A percentile compares a stretch with the other conserved stretches of the same genome.
phyloP scores from a whole-genome alignment of 441 rosid genomes.

The Adansonia gregorii region DNA sequence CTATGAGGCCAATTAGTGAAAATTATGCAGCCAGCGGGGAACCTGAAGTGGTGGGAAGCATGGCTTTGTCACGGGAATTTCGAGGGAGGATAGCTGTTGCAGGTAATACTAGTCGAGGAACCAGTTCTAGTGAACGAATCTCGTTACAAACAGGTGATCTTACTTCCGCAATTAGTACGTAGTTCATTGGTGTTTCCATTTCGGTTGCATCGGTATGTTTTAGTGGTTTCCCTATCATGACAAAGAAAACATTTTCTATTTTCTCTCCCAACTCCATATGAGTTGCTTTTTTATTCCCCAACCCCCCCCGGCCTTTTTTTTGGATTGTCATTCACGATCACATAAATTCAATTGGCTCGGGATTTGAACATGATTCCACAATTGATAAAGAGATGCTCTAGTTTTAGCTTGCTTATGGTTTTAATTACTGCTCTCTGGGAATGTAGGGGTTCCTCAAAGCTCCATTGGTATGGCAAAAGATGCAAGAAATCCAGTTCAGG shows the following conservation, averaged over 20 bases:
- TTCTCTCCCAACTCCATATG: background rate
- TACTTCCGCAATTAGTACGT: background rate
- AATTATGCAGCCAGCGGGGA: slow-evolving; percentile 43
- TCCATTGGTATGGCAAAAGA: slow-evolving; percentile 39
- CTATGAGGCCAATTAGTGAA: slow-evolving; percentile 41
- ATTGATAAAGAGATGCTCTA: no score
- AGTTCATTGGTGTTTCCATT: background rate
- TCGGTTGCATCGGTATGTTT: background rate
- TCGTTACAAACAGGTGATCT: slow-evolving; percentile 53
- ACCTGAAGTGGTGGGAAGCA: slow-evolving; percentile 46
- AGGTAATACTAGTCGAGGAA: slow-evolving; percentile 37
- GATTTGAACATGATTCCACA: background rate
- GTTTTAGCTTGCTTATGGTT: background rate
- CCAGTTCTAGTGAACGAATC: slow-evolving; percentile 46
- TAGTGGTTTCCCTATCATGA: background rate
- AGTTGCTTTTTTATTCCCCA: no score
- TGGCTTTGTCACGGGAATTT: slow-evolving; percentile 45
- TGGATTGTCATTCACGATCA: background rate
- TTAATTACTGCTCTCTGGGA: background rate
- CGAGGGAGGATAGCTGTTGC: slow-evolving; percentile 45
- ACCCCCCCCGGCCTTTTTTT: background rate
- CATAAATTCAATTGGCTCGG: background rate
- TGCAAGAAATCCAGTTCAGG: slow-evolving; percentile 43
- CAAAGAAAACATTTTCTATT: background rate
- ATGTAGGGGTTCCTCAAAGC: slow-evolving; percentile 51